Evolutionary conservation across 257 asterid species (phyloP), one percentile per base, ranked within the genome.

Genomic region (Cruciata laevipes): DNA sequence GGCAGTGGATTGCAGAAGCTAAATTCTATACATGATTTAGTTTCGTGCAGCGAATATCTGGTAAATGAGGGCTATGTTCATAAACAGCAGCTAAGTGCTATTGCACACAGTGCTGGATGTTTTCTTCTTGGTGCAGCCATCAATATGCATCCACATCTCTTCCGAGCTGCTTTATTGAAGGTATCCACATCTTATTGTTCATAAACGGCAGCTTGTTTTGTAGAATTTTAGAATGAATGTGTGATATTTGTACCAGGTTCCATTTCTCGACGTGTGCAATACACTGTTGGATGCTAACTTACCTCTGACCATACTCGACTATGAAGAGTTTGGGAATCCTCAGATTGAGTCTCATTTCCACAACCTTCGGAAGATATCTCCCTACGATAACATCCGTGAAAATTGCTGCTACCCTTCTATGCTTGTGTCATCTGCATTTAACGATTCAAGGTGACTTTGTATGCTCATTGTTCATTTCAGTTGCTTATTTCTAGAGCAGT

Each of bases 241-340:
- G 52, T 67, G 37, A 62, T 64, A 9, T 18, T 30, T 69, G 66
- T 73, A 63, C 47, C 78, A 93, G 97, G 97, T 88, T 71, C 99
- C 96, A 70, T 93, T 93, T 71, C 88, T 90, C 6, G 99, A 90
- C 66, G 84, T 93, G 21, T 88, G 89, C 65, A 88, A 81, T 83
- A 84, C 97, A 8, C 84, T 93, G 71, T 58, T 84, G 83, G 95
- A 93, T 81, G 83, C 95, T 13, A 77, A 57, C 74, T 78, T 90
- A 73, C 99, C 99, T 63, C 97, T 93, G 60, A 88, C 97, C 4
- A 70, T 89, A 3, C 69, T 88, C 82, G 99, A 93, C 71, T 87
- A 90, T 7, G 95, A 93, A 82, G 99, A 93, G 78, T 93, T 86
- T 20, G 99, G 97, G 35, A 82, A 93, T 77, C 99, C 97, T 74